A percentile compares a stretch with the other conserved stretches of the same genome.
Evolutionary conservation across 345 rosid genomes (phyloP).

Genomic region (Camelina sativa): DNA sequence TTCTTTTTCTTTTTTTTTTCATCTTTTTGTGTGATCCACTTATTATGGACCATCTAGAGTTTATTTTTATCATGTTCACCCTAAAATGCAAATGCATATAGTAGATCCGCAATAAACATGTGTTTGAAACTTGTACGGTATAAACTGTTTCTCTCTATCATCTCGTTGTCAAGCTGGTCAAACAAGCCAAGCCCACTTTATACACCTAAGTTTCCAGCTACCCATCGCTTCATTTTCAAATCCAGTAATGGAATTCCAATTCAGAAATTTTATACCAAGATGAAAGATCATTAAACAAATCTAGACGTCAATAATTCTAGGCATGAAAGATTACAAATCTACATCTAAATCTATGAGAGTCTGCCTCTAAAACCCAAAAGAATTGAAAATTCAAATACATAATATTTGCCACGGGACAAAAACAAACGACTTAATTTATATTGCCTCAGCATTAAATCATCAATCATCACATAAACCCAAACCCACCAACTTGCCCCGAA

Average conservation of each 20-base stretch:
- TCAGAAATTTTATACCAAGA: neutral
- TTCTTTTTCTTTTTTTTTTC: neutral
- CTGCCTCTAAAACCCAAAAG: slow-evolving; percentile 23
- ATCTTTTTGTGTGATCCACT: neutral
- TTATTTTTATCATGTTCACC: neutral
- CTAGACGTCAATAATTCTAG: neutral
- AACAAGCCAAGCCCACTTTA: slow-evolving; percentile 20
- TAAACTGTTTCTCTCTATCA: neutral
- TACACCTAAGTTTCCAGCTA: slow-evolving; percentile 9
- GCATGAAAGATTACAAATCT: slow-evolving; percentile 21
- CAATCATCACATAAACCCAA: slow-evolving; percentile 36
- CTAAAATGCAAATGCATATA: neutral
- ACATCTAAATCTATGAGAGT: slow-evolving; percentile 7
- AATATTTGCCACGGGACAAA: slow-evolving; percentile 26
- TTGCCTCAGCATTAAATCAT: slow-evolving; percentile 12
- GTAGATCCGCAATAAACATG: slow-evolving; percentile 1
- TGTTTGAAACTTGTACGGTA: slow-evolving; percentile 35
- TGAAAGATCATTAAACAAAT: neutral
- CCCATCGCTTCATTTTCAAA: neutral
- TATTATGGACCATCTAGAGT: neutral
- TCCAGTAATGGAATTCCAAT: neutral
- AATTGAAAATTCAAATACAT: slow-evolving; percentile 25
- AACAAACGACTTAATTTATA: neutral
- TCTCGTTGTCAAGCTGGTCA: slow-evolving; percentile 29
- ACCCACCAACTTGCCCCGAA: slow-evolving; percentile 41